phyloP scores from a whole-genome alignment of 352 stramenopile species.

The Phytophthora meadii region DNA sequence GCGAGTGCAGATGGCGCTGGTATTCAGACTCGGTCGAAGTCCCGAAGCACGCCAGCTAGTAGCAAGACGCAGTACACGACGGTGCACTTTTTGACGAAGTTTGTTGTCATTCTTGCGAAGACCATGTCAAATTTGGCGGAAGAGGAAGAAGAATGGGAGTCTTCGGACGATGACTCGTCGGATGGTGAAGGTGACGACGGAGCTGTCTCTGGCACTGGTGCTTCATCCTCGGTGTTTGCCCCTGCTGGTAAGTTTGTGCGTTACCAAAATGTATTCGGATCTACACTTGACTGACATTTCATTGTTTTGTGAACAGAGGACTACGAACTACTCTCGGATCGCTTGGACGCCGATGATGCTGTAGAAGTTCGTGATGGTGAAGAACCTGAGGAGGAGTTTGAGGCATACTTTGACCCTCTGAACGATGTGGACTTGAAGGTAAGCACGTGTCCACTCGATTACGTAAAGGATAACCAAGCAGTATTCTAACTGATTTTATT shows the following conservation, averaged over 20 bases:
- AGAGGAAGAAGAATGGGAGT: slow-evolving; percentile 83
- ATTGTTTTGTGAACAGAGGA: slow-evolving; percentile 46
- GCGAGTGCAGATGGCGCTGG: slow-evolving; percentile 5
- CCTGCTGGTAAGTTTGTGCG: slow-evolving; percentile 57
- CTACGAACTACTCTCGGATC: slow-evolving; percentile 75
- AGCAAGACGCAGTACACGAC: slow-evolving; percentile 53
- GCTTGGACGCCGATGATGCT: slow-evolving; percentile 47
- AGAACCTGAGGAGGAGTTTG: slow-evolving; percentile 78
- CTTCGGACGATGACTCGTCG: slow-evolving; percentile 72
- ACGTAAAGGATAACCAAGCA: not conserved
- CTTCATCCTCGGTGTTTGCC: slow-evolving; percentile 67
- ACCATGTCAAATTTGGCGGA: slow-evolving; percentile 73
- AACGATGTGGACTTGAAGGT: slow-evolving; percentile 86
- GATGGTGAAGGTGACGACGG: slow-evolving; percentile 63
- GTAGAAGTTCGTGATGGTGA: slow-evolving; percentile 51
- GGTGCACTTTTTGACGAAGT: slow-evolving; percentile 85
- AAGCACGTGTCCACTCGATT: not conserved
- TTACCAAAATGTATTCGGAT: not conserved
- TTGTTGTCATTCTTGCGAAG: slow-evolving; percentile 77
- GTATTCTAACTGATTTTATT: slow-evolving; percentile 10
- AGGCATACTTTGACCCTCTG: slow-evolving; percentile 81
- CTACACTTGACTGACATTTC: slow-evolving; percentile 12
- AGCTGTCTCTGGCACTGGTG: slow-evolving; percentile 14
- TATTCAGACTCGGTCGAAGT: slow-evolving; percentile 70
- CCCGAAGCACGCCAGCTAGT: slow-evolving; percentile 38